A percentile compares a stretch with the other conserved stretches of the same genome.
Evolutionary conservation across 805 yeast species (phyloP).

Genomic region (Millerozyma acaciae): DNA sequence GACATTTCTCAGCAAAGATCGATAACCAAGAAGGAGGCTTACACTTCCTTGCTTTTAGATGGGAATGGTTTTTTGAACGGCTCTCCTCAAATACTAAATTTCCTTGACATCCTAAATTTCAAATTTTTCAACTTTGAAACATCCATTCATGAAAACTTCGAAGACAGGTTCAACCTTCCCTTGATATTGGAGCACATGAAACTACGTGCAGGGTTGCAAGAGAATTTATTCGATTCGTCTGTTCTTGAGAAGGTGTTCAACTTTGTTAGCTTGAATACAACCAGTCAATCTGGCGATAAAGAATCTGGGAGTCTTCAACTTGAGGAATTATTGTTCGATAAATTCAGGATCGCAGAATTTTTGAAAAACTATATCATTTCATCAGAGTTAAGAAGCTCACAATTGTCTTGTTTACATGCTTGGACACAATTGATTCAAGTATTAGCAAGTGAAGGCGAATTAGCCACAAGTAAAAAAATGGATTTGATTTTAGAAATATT

Average conservation of each 20-base stretch:
- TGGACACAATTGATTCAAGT: constrained; percentile 84
- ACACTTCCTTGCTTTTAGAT: constrained; percentile 51
- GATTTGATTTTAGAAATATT: constrained; percentile 73
- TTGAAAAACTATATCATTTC: constrained; percentile 45
- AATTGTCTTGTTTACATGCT: constrained; percentile 62
- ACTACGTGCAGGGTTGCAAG: constrained; percentile 8
- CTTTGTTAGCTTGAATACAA: constrained; percentile 19
- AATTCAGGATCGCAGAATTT: constrained; percentile 28
- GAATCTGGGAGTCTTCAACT: constrained; percentile 8
- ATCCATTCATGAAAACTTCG: constrained; percentile 28
- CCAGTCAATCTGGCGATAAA: background rate
- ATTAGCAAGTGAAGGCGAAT: constrained; percentile 54
- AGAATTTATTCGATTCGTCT: constrained; percentile 39
- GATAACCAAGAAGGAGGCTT: constrained; percentile 47
- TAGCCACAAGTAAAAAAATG: constrained; percentile 27
- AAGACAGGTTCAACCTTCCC: constrained; percentile 23
- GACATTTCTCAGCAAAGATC: constrained; percentile 41
- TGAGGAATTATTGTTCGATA: constrained; percentile 24
- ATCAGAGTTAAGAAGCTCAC: constrained; percentile 47
- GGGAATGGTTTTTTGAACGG: constrained; percentile 49
- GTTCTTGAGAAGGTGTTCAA: constrained; percentile 23
- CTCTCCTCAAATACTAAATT: constrained; percentile 63
- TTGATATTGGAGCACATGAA: constrained; percentile 38
- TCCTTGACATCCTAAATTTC: constrained; percentile 68
- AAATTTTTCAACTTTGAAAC: constrained; percentile 43